A percentile compares a stretch with the other conserved stretches of the same genome.
Evolutionary conservation across 495 filamentous ascomycete genomes (phyloP).

Genomic region (Penicillium crystallinum): DNA sequence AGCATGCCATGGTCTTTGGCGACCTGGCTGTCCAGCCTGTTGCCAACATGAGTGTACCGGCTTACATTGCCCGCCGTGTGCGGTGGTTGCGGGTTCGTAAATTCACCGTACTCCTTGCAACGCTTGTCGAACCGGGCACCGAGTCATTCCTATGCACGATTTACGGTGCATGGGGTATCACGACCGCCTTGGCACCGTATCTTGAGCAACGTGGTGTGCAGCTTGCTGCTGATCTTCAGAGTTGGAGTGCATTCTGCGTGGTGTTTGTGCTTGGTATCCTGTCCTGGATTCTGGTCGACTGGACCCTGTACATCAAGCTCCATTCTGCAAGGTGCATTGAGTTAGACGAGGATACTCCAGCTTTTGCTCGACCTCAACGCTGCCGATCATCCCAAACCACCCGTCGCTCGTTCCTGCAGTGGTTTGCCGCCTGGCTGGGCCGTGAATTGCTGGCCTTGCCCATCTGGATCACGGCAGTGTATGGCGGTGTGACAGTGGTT

Average conservation of each 20-base stretch:
- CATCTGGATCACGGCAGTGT: conserved; percentile 82
- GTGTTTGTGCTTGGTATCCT: conserved; percentile 63
- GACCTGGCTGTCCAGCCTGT: conserved; percentile 90
- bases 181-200: conserved; percentile 60
- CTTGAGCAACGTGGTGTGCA: conserved; percentile 49
- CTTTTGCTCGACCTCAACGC: conserved; percentile 53
- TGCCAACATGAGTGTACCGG: conserved; percentile 66
- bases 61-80: conserved; percentile 77
- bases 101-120: conserved; percentile 85
- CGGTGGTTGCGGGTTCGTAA: conserved; percentile 93
- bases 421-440: conserved; percentile 80
- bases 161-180: conserved; percentile 74
- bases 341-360: conserved; percentile 64
- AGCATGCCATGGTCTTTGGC: conserved; percentile 78
- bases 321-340: conserved; percentile 67
- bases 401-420: conserved; percentile 57
- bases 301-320: conserved; percentile 64
- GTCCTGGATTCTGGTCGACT: conserved; percentile 71
- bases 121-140: conserved; percentile 89
- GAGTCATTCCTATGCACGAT: conserved; percentile 80
- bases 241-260: conserved; percentile 62
- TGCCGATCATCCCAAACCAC: conserved; percentile 18
- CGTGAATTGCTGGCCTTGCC: conserved; percentile 77
- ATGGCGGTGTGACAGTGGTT: conserved; percentile 72
- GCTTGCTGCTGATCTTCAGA: conserved; percentile 31